phyloP scores from a whole-genome alignment of 1,284 basidiomycete species.

The Papiliotrema terrestris region DNA sequence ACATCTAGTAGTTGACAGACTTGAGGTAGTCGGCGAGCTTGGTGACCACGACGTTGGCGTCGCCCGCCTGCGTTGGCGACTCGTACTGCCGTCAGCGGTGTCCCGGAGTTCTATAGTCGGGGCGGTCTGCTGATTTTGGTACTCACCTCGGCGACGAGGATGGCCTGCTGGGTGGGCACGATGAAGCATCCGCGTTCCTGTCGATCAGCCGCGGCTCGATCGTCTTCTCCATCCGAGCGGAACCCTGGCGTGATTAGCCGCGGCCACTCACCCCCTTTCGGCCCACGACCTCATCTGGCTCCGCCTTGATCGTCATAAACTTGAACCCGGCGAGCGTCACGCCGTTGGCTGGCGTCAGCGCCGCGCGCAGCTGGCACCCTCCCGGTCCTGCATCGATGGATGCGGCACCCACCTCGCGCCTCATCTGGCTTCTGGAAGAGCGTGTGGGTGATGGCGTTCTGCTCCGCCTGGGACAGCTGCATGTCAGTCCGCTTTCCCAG shows the following conservation, averaged over 20 bases:
- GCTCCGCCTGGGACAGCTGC: constrained; percentile 72
- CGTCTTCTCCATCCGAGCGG: no score
- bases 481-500: background rate
- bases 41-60: constrained; percentile 71
- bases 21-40: constrained; percentile 77
- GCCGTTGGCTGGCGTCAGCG: constrained; percentile 53
- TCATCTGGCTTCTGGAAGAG: constrained; percentile 56
- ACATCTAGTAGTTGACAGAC: constrained; percentile 51
- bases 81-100: constrained; percentile 53
- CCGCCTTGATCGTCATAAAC: constrained; percentile 70
- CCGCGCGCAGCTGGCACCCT: no score
- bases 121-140: background rate
- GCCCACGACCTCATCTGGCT: constrained; percentile 64
- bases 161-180: constrained; percentile 83
- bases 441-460: constrained; percentile 59
- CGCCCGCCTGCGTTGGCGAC: constrained; percentile 61
- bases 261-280: constrained; percentile 68
- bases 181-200: constrained; percentile 77
- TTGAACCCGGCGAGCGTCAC: constrained; percentile 70
- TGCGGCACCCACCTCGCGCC: constrained; percentile 49
- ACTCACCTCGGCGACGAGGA: constrained; percentile 67
- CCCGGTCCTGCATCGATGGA: no score
- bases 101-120: background rate
- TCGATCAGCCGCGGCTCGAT: background rate
- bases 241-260: no score